phyloP scores from a whole-genome alignment of 495 filamentous ascomycete genomes.

The Hyaloscypha bicolor region DNA sequence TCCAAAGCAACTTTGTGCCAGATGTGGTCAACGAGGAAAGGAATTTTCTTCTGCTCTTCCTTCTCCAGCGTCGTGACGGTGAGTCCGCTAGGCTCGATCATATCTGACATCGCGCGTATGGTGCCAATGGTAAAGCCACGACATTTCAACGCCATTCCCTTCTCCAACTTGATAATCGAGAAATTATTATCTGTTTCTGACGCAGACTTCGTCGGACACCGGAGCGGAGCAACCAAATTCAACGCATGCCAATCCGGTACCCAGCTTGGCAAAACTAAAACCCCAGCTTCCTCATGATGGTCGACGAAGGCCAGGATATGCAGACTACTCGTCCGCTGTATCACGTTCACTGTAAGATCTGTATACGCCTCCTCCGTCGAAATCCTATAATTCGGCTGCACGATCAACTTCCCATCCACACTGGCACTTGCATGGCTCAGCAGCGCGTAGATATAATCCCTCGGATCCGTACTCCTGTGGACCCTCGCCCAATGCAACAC shows the following conservation, averaged over 20 bases:
- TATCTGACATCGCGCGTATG: conserved; percentile 14
- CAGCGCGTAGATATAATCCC: conserved; percentile 22
- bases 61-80: conserved; percentile 16
- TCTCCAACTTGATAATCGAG: not conserved
- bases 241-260: conserved; percentile 24
- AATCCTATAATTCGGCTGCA: conserved; percentile 21
- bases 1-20: conserved; percentile 17
- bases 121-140: conserved; percentile 16
- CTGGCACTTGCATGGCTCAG: conserved; percentile 13
- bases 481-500: conserved; percentile 23
- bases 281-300: conserved; percentile 16
- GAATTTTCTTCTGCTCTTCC: conserved; percentile 18
- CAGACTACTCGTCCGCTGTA: conserved; percentile 11
- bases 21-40: conserved; percentile 22
- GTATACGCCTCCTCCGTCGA: conserved; percentile 12
- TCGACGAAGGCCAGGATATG: conserved; percentile 23
- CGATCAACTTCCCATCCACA: conserved; percentile 13
- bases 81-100: conserved; percentile 19
- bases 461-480: conserved; percentile 17
- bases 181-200: conserved; percentile 1
- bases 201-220: conserved; percentile 15
- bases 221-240: conserved; percentile 21
- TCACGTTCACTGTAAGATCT: conserved; percentile 17
- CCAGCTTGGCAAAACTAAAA: conserved; percentile 15
- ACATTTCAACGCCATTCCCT: conserved; percentile 12